Evolutionary conservation across 768 basidiomycete genomes (phyloP).

Genomic region (Phylloporus sp.): DNA sequence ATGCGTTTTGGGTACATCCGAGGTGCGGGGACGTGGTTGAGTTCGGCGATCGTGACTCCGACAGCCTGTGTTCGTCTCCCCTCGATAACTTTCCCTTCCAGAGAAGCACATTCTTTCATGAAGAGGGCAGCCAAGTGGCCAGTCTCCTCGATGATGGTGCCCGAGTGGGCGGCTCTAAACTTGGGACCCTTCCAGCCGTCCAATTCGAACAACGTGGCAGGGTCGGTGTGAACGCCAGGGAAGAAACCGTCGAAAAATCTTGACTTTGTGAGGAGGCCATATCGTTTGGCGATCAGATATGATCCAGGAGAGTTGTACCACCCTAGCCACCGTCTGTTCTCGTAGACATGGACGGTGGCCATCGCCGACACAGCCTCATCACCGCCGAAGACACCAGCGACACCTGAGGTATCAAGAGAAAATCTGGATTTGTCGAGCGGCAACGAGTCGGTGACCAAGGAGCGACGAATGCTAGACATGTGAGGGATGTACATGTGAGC

Average conservation of each 20-base stretch:
- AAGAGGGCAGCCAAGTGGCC: constrained; percentile 35
- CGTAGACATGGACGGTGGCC: constrained; percentile 34
- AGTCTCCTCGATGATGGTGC: constrained; percentile 27
- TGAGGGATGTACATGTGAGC: constrained; percentile 23
- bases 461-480: constrained; percentile 14
- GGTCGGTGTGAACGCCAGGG: no score
- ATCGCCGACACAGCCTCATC: constrained; percentile 37
- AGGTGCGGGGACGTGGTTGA: constrained; percentile 18
- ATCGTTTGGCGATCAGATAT: constrained; percentile 32
- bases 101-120: constrained; percentile 18
- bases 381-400: constrained; percentile 36
- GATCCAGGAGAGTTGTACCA: constrained; percentile 39
- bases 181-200: constrained; percentile 29
- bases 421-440: constrained; percentile 20
- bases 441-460: constrained; percentile 9
- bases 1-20: constrained; percentile 19
- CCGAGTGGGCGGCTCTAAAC: constrained; percentile 28
- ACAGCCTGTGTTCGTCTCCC: constrained; percentile 21
- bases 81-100: constrained; percentile 13
- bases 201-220: constrained; percentile 29
- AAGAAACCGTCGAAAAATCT: constrained; percentile 31
- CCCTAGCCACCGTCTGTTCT: constrained; percentile 31
- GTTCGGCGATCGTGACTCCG: constrained; percentile 26
- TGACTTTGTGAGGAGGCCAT: constrained; percentile 30
- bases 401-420: constrained; percentile 29